A percentile compares a stretch with the other conserved stretches of the same genome.
Evolutionary conservation across 2,329 filamentous ascomycete genomes (phyloP).

Genomic region (Lachnellula cervina): DNA sequence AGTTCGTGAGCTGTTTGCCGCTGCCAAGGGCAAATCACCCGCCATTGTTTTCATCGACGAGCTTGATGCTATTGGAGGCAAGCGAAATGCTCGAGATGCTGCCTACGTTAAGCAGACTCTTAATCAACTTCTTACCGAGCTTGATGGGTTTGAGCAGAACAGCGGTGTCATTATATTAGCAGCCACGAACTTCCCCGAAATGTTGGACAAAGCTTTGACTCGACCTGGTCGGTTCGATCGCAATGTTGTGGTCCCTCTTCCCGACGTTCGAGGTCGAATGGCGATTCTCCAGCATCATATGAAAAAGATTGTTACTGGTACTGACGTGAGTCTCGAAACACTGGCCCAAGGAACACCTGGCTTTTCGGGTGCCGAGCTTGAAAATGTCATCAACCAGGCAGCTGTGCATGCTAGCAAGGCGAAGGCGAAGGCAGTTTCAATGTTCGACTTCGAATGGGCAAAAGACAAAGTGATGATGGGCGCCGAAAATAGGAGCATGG

Average conservation of each 20-base stretch:
- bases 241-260: constrained; percentile 81
- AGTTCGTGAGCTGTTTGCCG: constrained; percentile 84
- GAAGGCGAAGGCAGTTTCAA: constrained; percentile 69
- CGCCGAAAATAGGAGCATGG: constrained; percentile 81
- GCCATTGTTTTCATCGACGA: constrained; percentile 96
- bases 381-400: constrained; percentile 95
- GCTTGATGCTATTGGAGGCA: constrained; percentile 88
- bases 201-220: constrained; percentile 90
- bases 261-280: constrained; percentile 88
- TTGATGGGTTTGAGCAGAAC: constrained; percentile 94
- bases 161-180: constrained; percentile 93
- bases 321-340: constrained; percentile 76
- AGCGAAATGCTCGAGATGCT: constrained; percentile 86
- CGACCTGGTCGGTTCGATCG: constrained; percentile 94
- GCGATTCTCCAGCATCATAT: constrained; percentile 92
- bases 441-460: constrained; percentile 89
- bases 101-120: constrained; percentile 96
- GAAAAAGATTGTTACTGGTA: constrained; percentile 77
- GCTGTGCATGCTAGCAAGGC: constrained; percentile 90
- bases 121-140: constrained; percentile 92
- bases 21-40: constrained; percentile 79
- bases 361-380: constrained; percentile 90
- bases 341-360: constrained; percentile 86
- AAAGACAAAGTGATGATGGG: constrained; percentile 99
- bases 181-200: constrained; percentile 92